phyloP scores from a whole-genome alignment of 306 rosid species.

The Rosa lucieae region DNA sequence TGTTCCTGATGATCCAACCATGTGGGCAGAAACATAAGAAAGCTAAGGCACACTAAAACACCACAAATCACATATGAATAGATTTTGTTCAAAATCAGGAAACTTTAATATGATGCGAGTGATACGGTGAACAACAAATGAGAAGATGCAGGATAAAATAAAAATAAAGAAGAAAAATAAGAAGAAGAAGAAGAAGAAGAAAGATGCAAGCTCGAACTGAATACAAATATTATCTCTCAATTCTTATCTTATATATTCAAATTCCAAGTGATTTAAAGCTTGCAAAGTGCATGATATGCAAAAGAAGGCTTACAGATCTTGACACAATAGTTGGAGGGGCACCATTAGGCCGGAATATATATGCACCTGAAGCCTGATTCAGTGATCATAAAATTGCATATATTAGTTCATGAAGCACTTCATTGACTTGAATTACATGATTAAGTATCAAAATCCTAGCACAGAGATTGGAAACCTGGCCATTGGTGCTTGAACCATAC shows the following conservation, averaged over 20 bases:
- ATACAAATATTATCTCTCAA: not conserved
- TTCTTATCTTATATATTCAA: not conserved
- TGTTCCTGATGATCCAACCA: not conserved
- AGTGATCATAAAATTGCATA: conserved; percentile 5
- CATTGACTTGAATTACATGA: not conserved
- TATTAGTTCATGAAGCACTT: conserved; percentile 15
- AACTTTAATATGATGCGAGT: conserved; percentile 1
- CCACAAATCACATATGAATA: not conserved
- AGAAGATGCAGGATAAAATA: conserved; percentile 12
- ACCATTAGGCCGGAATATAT: conserved; percentile 78
- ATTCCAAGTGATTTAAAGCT: not conserved
- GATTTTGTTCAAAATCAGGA: not conserved
- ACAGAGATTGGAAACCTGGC: conserved; percentile 46
- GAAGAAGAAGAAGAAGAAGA: not conserved
- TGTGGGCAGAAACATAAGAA: not conserved
- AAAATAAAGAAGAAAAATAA: not conserved
- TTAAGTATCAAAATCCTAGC: conserved; percentile 8
- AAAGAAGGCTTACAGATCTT: conserved; percentile 63
- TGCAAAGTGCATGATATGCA: not conserved
- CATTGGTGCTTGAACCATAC: conserved; percentile 54
- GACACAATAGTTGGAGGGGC: conserved; percentile 63
- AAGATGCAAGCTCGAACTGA: not conserved
- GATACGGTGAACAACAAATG: not conserved
- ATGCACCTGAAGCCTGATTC: conserved; percentile 73
- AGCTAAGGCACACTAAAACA: not conserved